A percentile compares a stretch with the other conserved stretches of the same genome.
Conservation (phyloP, 306 rosid species). For the Acacia confusa region DNA sequence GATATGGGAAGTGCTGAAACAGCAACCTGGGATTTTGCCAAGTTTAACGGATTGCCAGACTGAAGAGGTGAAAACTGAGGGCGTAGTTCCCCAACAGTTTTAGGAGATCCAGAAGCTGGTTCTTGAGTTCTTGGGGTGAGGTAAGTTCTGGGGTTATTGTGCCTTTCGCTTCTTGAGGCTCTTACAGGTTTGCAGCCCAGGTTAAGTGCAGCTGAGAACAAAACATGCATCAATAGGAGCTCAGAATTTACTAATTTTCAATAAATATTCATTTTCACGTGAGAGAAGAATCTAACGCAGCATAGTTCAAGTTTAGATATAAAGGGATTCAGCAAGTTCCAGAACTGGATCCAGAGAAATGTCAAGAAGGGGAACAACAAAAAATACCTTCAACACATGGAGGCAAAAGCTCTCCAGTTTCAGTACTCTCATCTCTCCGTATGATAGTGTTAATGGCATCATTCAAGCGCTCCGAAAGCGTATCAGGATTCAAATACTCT, state of each 20-base stretch:
- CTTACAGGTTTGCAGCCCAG: slow-evolving; percentile 87
- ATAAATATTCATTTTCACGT: neutral
- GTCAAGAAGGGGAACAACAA: slow-evolving; percentile 1
- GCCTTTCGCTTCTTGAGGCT: slow-evolving; percentile 98
- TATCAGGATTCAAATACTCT: slow-evolving; percentile 75
- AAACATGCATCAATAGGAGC: slow-evolving; percentile 38
- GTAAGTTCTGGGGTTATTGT: slow-evolving; percentile 81
- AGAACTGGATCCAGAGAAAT: slow-evolving; percentile 35
- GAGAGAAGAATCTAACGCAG: slow-evolving; percentile 10
- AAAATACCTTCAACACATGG: slow-evolving; percentile 97
- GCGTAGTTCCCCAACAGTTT: slow-evolving; percentile 46
- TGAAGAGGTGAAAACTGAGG: slow-evolving; percentile 43
- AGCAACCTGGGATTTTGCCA: slow-evolving; percentile 41
- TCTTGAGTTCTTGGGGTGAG: slow-evolving; percentile 73
- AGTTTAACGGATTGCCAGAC: slow-evolving; percentile 47
- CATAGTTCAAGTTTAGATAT: slow-evolving; percentile 33
- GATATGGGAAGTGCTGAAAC: slow-evolving; percentile 45
- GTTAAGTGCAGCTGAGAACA: slow-evolving; percentile 89
- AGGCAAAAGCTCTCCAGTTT: slow-evolving; percentile 89
- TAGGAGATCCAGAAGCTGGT: slow-evolving; percentile 50
- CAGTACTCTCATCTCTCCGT: slow-evolving; percentile 82
- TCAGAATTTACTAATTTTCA: slow-evolving; percentile 32
- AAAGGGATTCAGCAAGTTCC: slow-evolving; percentile 6
- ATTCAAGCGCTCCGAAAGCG: slow-evolving; percentile 91
- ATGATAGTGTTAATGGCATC: slow-evolving; percentile 97